Percentiles rank a stretch among this genome's conserved stretches.
phyloP scores from a whole-genome alignment of 192 early-diverging fungal genomes.

The Gonapodya sp. region DNA sequence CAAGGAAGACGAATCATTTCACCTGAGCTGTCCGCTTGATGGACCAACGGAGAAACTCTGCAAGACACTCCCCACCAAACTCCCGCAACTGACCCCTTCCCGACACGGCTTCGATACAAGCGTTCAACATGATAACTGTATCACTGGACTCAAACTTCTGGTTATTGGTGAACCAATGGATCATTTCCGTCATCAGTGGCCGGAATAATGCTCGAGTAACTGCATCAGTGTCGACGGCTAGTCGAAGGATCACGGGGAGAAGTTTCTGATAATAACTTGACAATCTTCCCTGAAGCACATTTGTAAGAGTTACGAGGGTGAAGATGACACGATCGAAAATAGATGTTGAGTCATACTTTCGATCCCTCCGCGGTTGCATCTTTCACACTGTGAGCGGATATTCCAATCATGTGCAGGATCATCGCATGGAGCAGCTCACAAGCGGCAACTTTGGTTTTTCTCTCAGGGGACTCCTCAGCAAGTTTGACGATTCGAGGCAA shows the following conservation, averaged over 20 bases:
- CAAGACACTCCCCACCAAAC: constrained; percentile 62
- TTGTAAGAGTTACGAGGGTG: too few species aligned
- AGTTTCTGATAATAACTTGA: constrained; percentile 50
- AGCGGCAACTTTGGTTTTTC: constrained; percentile 65
- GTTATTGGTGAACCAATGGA: constrained; percentile 75
- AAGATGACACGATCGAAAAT: too few species aligned
- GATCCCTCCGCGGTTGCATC: constrained; percentile 26
- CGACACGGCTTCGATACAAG: constrained; percentile 53
- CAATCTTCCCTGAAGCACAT: constrained; percentile 37
- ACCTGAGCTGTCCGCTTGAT: constrained; percentile 48
- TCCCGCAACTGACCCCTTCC: constrained; percentile 41
- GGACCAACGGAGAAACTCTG: constrained; percentile 67
- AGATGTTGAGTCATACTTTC: constrained; percentile 18
- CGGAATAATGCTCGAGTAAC: constrained; percentile 60
- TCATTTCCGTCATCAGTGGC: constrained; percentile 52
- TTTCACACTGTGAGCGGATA: constrained; percentile 41
- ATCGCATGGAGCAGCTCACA: constrained; percentile 64
- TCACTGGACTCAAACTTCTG: constrained; percentile 67
- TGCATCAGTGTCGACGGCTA: constrained; percentile 62
- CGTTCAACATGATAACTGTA: constrained; percentile 55
- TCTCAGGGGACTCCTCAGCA: constrained; percentile 60
- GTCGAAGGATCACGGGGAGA: constrained; percentile 59
- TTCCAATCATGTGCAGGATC: constrained; percentile 66
- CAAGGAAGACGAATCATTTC: not conserved
- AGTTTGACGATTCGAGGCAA: constrained; percentile 64